These are phyloP conservation scores for Solanum etuberosum DNA, from an alignment of 257 asterid species.

Conservation along the genomic window DNA sequence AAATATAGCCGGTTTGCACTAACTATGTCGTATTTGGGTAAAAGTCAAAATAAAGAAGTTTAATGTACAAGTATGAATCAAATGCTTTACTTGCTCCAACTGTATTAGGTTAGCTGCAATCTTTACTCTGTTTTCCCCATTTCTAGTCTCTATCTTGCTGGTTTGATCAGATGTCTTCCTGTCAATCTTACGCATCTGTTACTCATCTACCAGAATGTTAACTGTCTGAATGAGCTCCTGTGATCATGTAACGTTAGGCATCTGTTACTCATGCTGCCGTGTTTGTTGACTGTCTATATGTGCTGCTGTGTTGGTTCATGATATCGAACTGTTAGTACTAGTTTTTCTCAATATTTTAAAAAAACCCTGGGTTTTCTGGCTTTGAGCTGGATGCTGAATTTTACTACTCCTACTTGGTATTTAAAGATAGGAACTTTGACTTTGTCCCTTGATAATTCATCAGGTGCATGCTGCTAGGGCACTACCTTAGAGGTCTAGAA, in stretches of 20 bases:
- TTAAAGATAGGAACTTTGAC: background rate
- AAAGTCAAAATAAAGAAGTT: background rate
- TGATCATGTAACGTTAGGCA: background rate
- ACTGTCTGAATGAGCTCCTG: background rate
- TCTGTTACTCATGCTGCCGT: background rate
- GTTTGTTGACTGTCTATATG: background rate
- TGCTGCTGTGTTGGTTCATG: background rate
- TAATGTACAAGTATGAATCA: background rate
- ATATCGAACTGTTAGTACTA: background rate
- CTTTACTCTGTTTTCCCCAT: background rate
- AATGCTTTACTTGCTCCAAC: background rate
- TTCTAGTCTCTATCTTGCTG: background rate
- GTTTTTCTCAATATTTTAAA: background rate
- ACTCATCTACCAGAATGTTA: background rate
- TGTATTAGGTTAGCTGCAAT: background rate
- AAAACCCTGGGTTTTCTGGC: background rate
- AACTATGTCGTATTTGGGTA: background rate
- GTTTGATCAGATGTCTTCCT: background rate
- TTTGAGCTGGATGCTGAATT: background rate
- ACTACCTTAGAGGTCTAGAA: constrained; percentile 83
- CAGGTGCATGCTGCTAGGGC: constrained; percentile 96
- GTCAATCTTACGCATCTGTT: background rate
- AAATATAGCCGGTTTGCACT: background rate
- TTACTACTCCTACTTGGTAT: background rate
- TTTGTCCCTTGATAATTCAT: background rate